phyloP scores from a whole-genome alignment of 129 eudicot genomes.

The Flaveria sonorensis region DNA sequence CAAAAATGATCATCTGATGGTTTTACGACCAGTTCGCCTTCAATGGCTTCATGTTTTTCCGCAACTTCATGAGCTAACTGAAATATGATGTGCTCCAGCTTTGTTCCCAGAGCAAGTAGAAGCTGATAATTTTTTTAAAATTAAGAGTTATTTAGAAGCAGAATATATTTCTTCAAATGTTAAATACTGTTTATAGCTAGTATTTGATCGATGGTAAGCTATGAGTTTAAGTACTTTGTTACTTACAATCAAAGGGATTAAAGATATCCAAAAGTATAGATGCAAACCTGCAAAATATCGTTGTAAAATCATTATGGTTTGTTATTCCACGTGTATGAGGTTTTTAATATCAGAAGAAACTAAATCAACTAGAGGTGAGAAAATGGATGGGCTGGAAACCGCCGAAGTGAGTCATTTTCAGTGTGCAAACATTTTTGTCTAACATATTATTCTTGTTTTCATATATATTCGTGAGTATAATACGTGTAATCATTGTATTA shows the following conservation, averaged over 20 bases:
- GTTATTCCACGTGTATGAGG: not conserved
- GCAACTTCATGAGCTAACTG: slow-evolving; percentile 70
- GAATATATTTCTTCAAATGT: not conserved
- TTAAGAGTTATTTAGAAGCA: not conserved
- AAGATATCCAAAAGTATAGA: slow-evolving; percentile 75
- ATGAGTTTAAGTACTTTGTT: slow-evolving; percentile 33
- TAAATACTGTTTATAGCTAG: not conserved
- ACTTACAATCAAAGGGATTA: slow-evolving; percentile 66
- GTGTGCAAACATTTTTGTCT: not conserved
- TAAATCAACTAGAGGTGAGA: not conserved
- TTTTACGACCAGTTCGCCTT: slow-evolving; percentile 59
- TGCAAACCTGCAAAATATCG: slow-evolving; percentile 60
- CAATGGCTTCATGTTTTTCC: slow-evolving; percentile 58
- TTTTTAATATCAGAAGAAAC: not conserved
- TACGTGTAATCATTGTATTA: not conserved
- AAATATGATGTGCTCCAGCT: slow-evolving; percentile 69
- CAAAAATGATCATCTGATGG: slow-evolving; percentile 85
- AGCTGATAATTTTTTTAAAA: slow-evolving; percentile 33
- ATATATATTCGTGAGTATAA: not conserved
- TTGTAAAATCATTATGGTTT: not conserved
- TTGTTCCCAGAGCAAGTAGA: slow-evolving; percentile 69
- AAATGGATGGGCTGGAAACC: not conserved
- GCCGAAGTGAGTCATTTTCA: not conserved
- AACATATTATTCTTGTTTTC: too few species aligned
- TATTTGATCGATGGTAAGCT: not conserved